Evolutionary conservation across 139 green algal species (phyloP), one percentile per base, ranked within the genome.

Genomic region (Edaphochlamys debaryana): DNA sequence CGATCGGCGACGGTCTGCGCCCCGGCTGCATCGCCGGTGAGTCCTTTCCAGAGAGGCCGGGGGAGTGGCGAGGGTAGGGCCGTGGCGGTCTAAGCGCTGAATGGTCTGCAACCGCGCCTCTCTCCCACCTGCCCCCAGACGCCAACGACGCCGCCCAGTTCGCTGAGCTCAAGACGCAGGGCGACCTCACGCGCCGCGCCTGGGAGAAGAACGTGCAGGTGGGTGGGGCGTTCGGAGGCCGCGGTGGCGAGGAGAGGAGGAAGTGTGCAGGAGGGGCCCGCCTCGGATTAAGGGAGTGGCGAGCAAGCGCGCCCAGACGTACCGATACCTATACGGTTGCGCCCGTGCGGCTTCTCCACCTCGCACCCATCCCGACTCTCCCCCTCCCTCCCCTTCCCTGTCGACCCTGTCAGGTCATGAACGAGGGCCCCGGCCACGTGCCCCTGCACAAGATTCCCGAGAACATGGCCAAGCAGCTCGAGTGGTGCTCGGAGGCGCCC

Each of bases 361-460:
- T n/a, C n/a, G n/a, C n/a, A n/a, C n/a, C n/a, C n/a, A n/a, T n/a
- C n/a, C n/a, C n/a, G n/a, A n/a, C n/a, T n/a, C n/a, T n/a, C n/a
- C n/a, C n/a, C n/a, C n/a, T n/a, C n/a, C n/a, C n/a, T n/a, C n/a
- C n/a, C n/a, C n/a, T n/a, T n/a, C n/a, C n/a, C n/a, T n/a, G n/a
- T n/a, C n/a, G n/a, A n/a, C n/a, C n/a, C n/a, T n/a, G n/a, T n/a
- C 90, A 96, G 93, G 94, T 99, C 29, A 99, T 99, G 96, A 99
- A 99, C 70, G 96, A 99, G 88, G 96, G 96, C 37, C 94, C 96
- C 25, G 96, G 96, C 41, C 96, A 99, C 82, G 95, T 99, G 60
- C 96, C 96, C 1, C 87, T 99, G 72, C 87, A 99, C 93, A 99
- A 99, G 92, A 98, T 99, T 72, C 96, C 94, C 19, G 96, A 98